phyloP scores from a whole-genome alignment of 1,139 yeast species.

The Zygosaccharomyces pseudobailii region DNA sequence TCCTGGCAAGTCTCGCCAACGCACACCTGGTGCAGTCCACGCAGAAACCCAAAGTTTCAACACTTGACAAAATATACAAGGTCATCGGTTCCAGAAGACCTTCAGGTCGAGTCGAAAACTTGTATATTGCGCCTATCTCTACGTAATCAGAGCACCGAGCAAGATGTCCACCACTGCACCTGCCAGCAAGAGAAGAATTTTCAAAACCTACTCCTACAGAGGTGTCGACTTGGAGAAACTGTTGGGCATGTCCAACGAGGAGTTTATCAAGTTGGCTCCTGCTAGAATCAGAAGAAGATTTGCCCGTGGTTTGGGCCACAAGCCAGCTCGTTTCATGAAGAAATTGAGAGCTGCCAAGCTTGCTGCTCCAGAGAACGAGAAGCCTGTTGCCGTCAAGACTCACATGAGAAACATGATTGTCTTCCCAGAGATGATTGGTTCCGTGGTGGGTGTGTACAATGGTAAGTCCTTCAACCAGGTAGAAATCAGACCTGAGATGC shows the following conservation, averaged over 20 bases:
- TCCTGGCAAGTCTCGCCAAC: neutral
- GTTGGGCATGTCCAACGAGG: slow-evolving; percentile 93
- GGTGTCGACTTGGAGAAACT: slow-evolving; percentile 97
- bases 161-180: slow-evolving; percentile 22
- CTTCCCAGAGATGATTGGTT: slow-evolving; percentile 99
- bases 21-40: neutral
- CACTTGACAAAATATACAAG: slow-evolving; percentile 1
- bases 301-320: slow-evolving; percentile 93
- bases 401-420: slow-evolving; percentile 99
- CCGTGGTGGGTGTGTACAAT: slow-evolving; percentile 98
- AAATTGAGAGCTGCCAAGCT: slow-evolving; percentile 98
- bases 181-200: slow-evolving; percentile 74
- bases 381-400: slow-evolving; percentile 98
- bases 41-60: slow-evolving; percentile 3
- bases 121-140: neutral
- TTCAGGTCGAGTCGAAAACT: neutral
- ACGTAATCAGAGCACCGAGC: slow-evolving; percentile 1
- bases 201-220: slow-evolving; percentile 97
- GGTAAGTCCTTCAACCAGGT: slow-evolving; percentile 99
- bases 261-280: slow-evolving; percentile 92
- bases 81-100: neutral
- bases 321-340: slow-evolving; percentile 96
- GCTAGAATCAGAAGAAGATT: slow-evolving; percentile 99
- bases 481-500: slow-evolving; percentile 99
- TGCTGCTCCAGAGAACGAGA: slow-evolving; percentile 88